Conservation (phyloP, 1,139 yeast genomes). For the Arxiozyma bovina region DNA sequence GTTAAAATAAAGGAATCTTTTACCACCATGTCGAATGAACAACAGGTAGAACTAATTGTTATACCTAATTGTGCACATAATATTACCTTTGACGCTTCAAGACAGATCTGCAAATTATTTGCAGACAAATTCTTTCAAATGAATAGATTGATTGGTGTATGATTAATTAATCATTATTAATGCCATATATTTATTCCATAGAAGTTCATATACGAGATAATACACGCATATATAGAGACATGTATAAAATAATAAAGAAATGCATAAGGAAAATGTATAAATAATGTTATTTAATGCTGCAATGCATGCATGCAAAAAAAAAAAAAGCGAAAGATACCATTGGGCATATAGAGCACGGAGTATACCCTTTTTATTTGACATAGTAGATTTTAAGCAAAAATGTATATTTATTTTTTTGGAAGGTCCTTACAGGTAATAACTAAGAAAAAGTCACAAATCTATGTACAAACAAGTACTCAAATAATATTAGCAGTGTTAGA, state of each 20-base stretch:
- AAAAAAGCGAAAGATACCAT: not conserved
- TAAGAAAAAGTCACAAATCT: not conserved
- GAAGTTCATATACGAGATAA: not conserved
- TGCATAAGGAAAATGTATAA: not conserved
- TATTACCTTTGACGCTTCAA: slow-evolving; percentile 18
- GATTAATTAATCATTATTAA: not conserved
- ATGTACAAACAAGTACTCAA: not conserved
- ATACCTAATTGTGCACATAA: slow-evolving; percentile 20
- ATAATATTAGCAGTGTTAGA: slow-evolving; percentile 1
- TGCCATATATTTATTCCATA: not conserved
- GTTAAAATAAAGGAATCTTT: slow-evolving; percentile 9
- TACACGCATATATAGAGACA: not conserved
- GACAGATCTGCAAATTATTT: slow-evolving; percentile 8
- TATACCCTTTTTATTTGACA: not conserved
- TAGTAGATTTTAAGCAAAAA: not conserved
- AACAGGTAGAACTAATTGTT: slow-evolving; percentile 8
- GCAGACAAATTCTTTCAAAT: not conserved
- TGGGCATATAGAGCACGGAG: not conserved
- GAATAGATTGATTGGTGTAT: not conserved
- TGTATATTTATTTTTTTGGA: not conserved
- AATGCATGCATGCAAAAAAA: not conserved
- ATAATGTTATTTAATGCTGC: too few species aligned
- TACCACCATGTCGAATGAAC: not conserved
- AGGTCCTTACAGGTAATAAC: not conserved
- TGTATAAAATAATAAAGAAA: not conserved